A percentile compares a stretch with the other conserved stretches of the same genome.
phyloP scores from a whole-genome alignment of 1,284 basidiomycete genomes.

The Fomitopsis pinicola region DNA sequence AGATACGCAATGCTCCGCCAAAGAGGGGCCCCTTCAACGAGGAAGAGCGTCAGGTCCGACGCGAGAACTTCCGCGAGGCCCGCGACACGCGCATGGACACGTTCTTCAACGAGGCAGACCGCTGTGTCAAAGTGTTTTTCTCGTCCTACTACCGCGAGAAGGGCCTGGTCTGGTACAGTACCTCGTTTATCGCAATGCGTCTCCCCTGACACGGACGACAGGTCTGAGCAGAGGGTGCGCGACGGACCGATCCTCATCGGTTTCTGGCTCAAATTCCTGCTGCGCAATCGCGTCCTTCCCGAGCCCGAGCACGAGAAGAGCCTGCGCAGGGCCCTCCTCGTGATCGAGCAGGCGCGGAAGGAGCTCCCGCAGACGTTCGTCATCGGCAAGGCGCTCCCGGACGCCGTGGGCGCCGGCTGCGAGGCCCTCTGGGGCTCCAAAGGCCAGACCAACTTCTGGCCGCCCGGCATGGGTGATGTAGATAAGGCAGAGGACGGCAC shows the following conservation, averaged over 20 bases:
- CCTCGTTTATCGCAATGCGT: background rate
- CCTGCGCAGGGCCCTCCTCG: slow-evolving; percentile 43
- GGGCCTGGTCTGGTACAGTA: slow-evolving; percentile 55
- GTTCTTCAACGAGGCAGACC: slow-evolving; percentile 59
- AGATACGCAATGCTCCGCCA: background rate
- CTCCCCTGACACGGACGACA: slow-evolving; percentile 16
- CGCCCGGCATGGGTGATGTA: slow-evolving; percentile 8
- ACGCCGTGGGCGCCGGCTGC: slow-evolving; percentile 46
- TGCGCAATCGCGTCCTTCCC: slow-evolving; percentile 53
- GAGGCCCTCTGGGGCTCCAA: slow-evolving; percentile 43
- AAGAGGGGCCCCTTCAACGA: slow-evolving; percentile 6
- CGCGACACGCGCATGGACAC: slow-evolving; percentile 35
- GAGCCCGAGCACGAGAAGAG: slow-evolving; percentile 37
- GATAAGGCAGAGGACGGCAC: slow-evolving; percentile 6
- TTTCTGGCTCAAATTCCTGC: slow-evolving; percentile 60
- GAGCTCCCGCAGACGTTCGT: slow-evolving; percentile 57
- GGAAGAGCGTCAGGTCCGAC: slow-evolving; percentile 25
- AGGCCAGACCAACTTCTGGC: slow-evolving; percentile 4
- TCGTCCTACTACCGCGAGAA: slow-evolving; percentile 60
- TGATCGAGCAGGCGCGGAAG: slow-evolving; percentile 43
- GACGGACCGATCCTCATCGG: slow-evolving; percentile 50
- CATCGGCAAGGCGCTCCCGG: slow-evolving; percentile 51
- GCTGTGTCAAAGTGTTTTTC: slow-evolving; percentile 51
- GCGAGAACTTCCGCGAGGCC: slow-evolving; percentile 32
- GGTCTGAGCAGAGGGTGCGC: slow-evolving; percentile 28